Evolutionary conservation across 169 alveolate genomes (phyloP).

Genomic region (Plasmodium gonderi): DNA sequence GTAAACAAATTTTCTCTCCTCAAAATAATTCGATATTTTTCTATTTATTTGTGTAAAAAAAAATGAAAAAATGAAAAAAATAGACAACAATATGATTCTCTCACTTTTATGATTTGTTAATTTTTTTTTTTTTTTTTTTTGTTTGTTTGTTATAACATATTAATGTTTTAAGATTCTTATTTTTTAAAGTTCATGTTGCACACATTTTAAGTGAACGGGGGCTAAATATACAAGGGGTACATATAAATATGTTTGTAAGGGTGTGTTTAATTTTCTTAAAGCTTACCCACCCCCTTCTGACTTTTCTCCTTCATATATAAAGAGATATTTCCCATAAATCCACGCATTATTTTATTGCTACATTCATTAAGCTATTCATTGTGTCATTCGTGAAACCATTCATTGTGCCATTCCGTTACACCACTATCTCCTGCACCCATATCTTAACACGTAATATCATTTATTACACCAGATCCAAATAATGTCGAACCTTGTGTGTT

Average conservation of each 20-base stretch:
- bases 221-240: neutral
- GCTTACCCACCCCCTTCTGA: neutral
- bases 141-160: too few relatives aligned
- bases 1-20: neutral
- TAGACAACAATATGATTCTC: neutral
- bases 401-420: too few relatives aligned
- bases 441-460: neutral
- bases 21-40: neutral
- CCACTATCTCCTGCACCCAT: too few relatives aligned
- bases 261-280: neutral
- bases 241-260: neutral
- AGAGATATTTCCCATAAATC: neutral
- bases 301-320: neutral
- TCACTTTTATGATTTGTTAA: neutral
- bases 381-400: neutral
- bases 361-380: neutral
- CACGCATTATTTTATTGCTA: neutral
- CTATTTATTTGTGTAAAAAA: neutral
- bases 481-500: constrained; percentile 16
- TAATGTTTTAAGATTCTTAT: neutral
- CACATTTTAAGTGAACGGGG: neutral
- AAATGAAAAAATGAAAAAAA: too few relatives aligned
- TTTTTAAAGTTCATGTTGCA: neutral
- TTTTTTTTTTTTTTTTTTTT: neutral
- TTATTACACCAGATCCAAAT: neutral